Evolutionary conservation across 2,329 filamentous ascomycete species (phyloP).

Genomic region (Paecilomyces variotii): DNA sequence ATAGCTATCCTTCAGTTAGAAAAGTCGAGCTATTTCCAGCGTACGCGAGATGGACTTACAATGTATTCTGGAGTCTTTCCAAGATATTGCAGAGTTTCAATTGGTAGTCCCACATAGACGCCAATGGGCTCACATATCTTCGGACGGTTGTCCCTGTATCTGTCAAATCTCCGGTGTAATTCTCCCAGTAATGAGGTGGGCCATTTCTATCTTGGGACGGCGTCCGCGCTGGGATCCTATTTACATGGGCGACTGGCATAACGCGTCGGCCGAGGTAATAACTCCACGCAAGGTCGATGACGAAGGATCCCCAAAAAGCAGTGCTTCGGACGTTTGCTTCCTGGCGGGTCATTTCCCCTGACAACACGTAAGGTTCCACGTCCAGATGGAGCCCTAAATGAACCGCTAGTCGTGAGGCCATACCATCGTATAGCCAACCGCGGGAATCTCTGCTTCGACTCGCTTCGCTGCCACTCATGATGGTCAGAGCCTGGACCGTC

Average conservation of each 20-base stretch:
- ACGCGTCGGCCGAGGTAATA: conserved; percentile 10
- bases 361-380: conserved; percentile 13
- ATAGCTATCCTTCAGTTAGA: conserved; percentile 3
- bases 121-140: conserved; percentile 6
- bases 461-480: conserved; percentile 31
- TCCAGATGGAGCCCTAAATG: conserved; percentile 23
- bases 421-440: conserved; percentile 31
- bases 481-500: conserved; percentile 31
- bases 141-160: background rate
- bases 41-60: conserved; percentile 3
- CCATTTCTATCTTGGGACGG: conserved; percentile 2
- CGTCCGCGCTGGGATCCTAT: conserved; percentile 5
- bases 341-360: conserved; percentile 11
- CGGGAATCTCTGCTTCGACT: conserved; percentile 27
- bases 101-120: conserved; percentile 9
- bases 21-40: background rate
- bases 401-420: conserved; percentile 26
- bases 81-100: conserved; percentile 8
- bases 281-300: conserved; percentile 16
- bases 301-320: conserved; percentile 25
- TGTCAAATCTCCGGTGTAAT: conserved; percentile 3
- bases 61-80: conserved; percentile 8
- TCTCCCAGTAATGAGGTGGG: conserved; percentile 1
- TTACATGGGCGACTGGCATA: conserved; percentile 7
- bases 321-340: conserved; percentile 19